phyloP scores from a whole-genome alignment of 106 monocot species.

The Platanthera guangdongensis region DNA sequence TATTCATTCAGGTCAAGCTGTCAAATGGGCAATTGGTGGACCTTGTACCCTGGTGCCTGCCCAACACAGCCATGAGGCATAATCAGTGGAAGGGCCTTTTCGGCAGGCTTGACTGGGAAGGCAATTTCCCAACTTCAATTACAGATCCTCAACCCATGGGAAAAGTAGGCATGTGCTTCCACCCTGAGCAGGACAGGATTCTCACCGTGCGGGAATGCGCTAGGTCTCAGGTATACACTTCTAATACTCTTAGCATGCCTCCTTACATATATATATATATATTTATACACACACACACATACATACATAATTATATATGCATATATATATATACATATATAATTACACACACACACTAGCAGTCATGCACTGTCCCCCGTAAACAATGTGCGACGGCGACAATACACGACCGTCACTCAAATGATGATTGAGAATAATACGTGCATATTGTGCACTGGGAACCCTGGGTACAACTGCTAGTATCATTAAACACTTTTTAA shows the following conservation, averaged over 20 bases:
- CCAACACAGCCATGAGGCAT: conserved; percentile 85
- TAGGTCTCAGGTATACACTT: conserved; percentile 64
- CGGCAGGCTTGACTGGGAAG: conserved; percentile 89
- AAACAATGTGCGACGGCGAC: too few species aligned
- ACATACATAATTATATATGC: too few species aligned
- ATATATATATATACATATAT: too few species aligned
- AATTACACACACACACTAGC: too few species aligned
- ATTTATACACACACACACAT: too few species aligned
- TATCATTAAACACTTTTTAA: too few species aligned
- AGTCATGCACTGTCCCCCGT: too few species aligned
- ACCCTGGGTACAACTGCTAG: too few species aligned
- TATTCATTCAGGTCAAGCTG: conserved; percentile 52
- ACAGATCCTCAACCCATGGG: conserved; percentile 99
- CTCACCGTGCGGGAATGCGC: conserved; percentile 96
- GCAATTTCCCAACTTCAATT: conserved; percentile 96
- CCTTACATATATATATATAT: too few species aligned
- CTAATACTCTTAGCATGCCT: not conserved
- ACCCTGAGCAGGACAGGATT: conserved; percentile 94
- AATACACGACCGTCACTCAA: too few species aligned
- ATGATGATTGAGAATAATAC: too few species aligned
- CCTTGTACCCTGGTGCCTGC: conserved; percentile 92
- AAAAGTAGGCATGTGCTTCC: conserved; percentile 99
- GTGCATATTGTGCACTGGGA: too few species aligned
- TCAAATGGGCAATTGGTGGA: conserved; percentile 71
- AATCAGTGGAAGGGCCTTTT: conserved; percentile 96